A percentile compares a stretch with the other conserved stretches of the same genome.
Conservation (phyloP, 768 basidiomycete species). For the Termitomyces sp. region DNA sequence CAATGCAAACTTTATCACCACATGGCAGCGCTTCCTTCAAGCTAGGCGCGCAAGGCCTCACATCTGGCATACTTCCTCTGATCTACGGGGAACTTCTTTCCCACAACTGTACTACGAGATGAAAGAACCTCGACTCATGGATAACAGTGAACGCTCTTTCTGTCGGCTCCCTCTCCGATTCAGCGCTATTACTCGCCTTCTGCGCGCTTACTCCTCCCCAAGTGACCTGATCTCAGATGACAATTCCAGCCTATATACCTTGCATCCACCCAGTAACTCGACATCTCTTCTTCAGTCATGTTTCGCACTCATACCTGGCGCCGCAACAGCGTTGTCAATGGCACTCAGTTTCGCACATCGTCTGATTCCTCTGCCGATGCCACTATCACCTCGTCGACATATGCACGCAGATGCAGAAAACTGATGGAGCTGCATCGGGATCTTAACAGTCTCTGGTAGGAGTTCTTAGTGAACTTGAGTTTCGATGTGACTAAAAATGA, state of each 20-base stretch:
- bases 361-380: not conserved
- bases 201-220: not conserved
- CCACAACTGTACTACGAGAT: not conserved
- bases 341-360: not conserved
- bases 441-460: not conserved
- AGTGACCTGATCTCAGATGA: not conserved
- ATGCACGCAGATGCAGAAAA: slow-evolving; percentile 1
- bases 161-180: not conserved
- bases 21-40: not conserved
- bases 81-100: not conserved
- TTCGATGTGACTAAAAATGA: not conserved
- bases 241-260: not conserved
- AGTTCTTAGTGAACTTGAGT: not conserved
- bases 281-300: not conserved
- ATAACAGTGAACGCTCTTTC: not conserved
- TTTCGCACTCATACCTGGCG: not conserved
- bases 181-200: not conserved
- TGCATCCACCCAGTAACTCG: not conserved
- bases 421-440: slow-evolving; percentile 6
- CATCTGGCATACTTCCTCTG: not conserved
- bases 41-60: not conserved
- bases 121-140: not conserved
- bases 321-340: not conserved
- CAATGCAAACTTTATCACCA: not conserved
- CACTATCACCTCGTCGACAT: not conserved